phyloP scores from a whole-genome alignment of 768 basidiomycete species.

The Botryobasidium botryosum region DNA sequence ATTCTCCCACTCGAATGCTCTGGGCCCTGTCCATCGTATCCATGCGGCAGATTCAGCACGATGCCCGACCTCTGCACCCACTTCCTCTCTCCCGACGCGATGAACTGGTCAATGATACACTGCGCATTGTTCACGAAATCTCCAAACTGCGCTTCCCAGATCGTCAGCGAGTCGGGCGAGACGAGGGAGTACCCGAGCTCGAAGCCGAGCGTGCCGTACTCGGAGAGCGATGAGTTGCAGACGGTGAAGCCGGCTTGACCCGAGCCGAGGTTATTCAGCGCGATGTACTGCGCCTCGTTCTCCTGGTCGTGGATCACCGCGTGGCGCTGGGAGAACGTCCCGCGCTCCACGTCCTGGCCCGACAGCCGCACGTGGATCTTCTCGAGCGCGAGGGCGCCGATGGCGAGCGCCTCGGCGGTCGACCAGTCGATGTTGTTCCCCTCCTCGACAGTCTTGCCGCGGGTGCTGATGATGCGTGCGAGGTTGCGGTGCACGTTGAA shows the following conservation, averaged over 20 bases:
- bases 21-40: conserved; percentile 96
- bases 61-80: conserved; percentile 91
- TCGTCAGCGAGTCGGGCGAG: conserved; percentile 76
- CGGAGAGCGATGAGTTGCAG: conserved; percentile 93
- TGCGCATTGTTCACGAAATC: conserved; percentile 98
- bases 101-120: conserved; percentile 97
- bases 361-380: conserved; percentile 89
- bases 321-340: conserved; percentile 97
- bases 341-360: conserved; percentile 96
- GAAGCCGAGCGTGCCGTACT: conserved; percentile 88
- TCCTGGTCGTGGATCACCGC: conserved; percentile 92
- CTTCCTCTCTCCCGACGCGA: conserved; percentile 92
- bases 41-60: conserved; percentile 80
- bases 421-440: conserved; percentile 94
- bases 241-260: conserved; percentile 87
- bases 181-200: conserved; percentile 98
- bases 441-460: conserved; percentile 84
- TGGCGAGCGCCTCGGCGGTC: conserved; percentile 93
- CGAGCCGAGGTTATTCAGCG: conserved; percentile 73
- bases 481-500: conserved; percentile 88
- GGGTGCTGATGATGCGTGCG: conserved; percentile 70
- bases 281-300: conserved; percentile 79
- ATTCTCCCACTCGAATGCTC: conserved; percentile 94
- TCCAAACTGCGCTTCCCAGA: conserved; percentile 99
- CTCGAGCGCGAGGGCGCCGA: conserved; percentile 85